Conservation (phyloP, 768 basidiomycete genomes). For the Leccinum pellstonianum region DNA sequence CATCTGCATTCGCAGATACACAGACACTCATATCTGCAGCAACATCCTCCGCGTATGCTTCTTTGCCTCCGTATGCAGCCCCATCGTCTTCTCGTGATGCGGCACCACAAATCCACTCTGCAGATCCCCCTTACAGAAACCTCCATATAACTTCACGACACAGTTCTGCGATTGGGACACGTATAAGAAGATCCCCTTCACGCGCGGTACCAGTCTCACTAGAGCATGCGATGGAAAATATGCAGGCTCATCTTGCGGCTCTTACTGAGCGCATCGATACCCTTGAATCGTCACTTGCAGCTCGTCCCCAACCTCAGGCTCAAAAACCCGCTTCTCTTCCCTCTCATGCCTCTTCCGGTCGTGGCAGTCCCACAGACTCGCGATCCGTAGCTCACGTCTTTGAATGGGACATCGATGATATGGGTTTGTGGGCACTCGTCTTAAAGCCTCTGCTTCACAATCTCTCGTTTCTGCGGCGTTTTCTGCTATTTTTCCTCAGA, state of each 20-base stretch:
- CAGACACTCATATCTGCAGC: slow-evolving; percentile 38
- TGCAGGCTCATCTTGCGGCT: slow-evolving; percentile 81
- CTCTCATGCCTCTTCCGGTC: slow-evolving; percentile 39
- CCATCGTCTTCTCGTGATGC: slow-evolving; percentile 40
- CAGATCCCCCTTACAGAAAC: slow-evolving; percentile 36
- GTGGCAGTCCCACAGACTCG: slow-evolving; percentile 43
- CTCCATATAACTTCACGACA: slow-evolving; percentile 36
- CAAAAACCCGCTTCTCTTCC: slow-evolving; percentile 44
- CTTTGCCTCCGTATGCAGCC: slow-evolving; percentile 37
- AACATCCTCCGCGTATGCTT: slow-evolving; percentile 37
- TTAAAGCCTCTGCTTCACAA: slow-evolving; percentile 61
- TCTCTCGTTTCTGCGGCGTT: slow-evolving; percentile 45
- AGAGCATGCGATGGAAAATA: slow-evolving; percentile 74
- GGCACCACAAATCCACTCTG: slow-evolving; percentile 37
- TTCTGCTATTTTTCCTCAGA: slow-evolving; percentile 57
- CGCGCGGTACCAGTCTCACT: slow-evolving; percentile 36
- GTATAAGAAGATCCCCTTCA: slow-evolving; percentile 45
- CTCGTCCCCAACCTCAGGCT: slow-evolving; percentile 26
- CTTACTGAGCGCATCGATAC: slow-evolving; percentile 80
- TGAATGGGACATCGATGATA: slow-evolving; percentile 73
- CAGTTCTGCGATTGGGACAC: slow-evolving; percentile 33
- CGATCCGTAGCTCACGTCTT: slow-evolving; percentile 24
- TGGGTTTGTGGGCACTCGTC: slow-evolving; percentile 81
- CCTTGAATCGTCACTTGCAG: slow-evolving; percentile 45
- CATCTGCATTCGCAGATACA: slow-evolving; percentile 66